phyloP scores from a whole-genome alignment of 2,329 filamentous ascomycete species.

The Tolypocladium amazonense region DNA sequence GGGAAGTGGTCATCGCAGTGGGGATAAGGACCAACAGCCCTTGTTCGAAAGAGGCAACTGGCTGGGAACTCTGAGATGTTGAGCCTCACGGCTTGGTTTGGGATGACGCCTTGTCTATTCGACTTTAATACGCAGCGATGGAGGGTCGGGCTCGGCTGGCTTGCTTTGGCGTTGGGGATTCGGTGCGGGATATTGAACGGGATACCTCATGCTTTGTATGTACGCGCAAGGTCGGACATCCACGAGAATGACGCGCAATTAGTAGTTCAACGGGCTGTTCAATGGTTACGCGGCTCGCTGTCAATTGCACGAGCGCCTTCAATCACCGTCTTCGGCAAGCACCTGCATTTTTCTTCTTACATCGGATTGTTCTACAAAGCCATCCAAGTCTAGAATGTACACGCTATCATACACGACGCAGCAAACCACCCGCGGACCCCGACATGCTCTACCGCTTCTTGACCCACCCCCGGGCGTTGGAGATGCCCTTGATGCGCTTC shows the following conservation, averaged over 20 bases:
- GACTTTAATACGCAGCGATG: neutral
- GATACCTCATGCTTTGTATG: neutral
- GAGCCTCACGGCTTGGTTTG: neutral
- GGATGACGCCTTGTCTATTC: neutral
- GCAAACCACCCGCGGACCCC: neutral
- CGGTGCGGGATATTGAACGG: neutral
- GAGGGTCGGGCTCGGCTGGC: neutral
- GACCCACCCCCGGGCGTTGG: conserved; percentile 29
- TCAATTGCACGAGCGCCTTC: neutral
- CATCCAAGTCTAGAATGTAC: neutral
- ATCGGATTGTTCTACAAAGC: neutral
- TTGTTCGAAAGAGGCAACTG: neutral
- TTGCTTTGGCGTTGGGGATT: neutral
- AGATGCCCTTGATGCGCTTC: conserved; percentile 41
- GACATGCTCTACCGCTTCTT: conserved; percentile 22
- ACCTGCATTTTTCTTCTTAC: neutral
- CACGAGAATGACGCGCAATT: neutral
- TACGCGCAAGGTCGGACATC: neutral
- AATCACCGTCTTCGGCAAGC: neutral
- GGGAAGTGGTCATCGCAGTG: neutral
- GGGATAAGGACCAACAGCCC: neutral
- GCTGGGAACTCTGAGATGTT: neutral
- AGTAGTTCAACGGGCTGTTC: neutral
- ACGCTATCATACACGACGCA: neutral
- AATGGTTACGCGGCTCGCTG: neutral